phyloP scores from a whole-genome alignment of 345 rosid genomes.

The Gynandropsis gynandra region DNA sequence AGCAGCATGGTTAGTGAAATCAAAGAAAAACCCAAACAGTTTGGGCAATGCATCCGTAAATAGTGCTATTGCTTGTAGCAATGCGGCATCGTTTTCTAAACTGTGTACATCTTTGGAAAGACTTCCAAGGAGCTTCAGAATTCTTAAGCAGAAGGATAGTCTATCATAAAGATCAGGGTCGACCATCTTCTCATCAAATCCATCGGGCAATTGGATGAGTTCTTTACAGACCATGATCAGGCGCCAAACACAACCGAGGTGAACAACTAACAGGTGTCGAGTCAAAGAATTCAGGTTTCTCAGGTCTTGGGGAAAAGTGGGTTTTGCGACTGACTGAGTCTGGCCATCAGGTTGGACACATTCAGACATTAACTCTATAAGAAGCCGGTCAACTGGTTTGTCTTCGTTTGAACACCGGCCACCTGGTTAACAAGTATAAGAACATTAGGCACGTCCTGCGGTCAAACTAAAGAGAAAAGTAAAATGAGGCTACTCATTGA shows the following conservation, averaged over 20 bases:
- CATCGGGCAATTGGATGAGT: constrained; percentile 48
- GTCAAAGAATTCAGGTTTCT: constrained; percentile 50
- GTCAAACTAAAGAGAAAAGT: constrained; percentile 16
- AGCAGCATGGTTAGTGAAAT: constrained; percentile 50
- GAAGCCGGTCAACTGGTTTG: constrained; percentile 58
- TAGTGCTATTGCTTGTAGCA: constrained; percentile 65
- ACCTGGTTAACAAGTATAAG: constrained; percentile 32
- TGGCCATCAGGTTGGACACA: constrained; percentile 49
- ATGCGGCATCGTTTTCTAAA: constrained; percentile 48
- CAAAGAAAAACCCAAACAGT: constrained; percentile 51
- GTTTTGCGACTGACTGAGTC: constrained; percentile 32
- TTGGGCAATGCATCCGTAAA: constrained; percentile 50
- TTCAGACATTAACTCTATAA: constrained; percentile 64
- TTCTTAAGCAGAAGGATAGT: constrained; percentile 59
- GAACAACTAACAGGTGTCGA: constrained; percentile 83
- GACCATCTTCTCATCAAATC: constrained; percentile 50
- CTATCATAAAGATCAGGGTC: constrained; percentile 45
- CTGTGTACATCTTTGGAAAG: constrained; percentile 49
- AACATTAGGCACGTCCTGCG: constrained; percentile 14
- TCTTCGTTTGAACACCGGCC: constrained; percentile 62
- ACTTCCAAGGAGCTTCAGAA: constrained; percentile 67
- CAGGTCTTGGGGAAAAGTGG: constrained; percentile 39
- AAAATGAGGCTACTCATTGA: constrained; percentile 5
- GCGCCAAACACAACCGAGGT: constrained; percentile 49
- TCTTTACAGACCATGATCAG: constrained; percentile 53